A percentile compares a stretch with the other conserved stretches of the same genome.
These are phyloP conservation scores for Bauhinia variegata DNA, from an alignment of 306 rosid species.

Conservation along the genomic window DNA sequence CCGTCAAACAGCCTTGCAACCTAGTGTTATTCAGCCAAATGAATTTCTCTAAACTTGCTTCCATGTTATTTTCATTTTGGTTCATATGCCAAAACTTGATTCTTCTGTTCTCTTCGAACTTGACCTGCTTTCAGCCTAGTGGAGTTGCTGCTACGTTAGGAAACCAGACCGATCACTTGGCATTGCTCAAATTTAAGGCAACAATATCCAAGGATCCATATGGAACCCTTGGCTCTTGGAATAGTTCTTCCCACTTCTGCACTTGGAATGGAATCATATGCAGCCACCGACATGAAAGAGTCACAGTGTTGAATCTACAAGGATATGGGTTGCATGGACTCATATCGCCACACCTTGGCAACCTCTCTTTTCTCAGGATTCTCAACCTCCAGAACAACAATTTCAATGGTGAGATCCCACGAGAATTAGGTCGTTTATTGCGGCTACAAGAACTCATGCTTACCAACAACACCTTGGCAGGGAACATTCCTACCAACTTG, in stretches of 20 bases:
- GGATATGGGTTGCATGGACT: background rate
- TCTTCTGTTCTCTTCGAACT: no score
- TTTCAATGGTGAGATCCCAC: background rate
- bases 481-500: slow-evolving; percentile 12
- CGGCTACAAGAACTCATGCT: background rate
- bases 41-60: background rate
- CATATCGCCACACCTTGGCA: background rate
- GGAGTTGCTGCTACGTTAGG: background rate
- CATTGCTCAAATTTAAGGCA: slow-evolving; percentile 31
- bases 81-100: background rate
- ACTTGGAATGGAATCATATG: background rate
- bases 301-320: background rate
- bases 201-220: background rate
- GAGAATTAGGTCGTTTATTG: background rate
- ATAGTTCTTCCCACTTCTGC: slow-evolving; percentile 29
- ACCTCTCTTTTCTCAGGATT: background rate
- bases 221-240: slow-evolving; percentile 21
- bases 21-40: slow-evolving; percentile 30
- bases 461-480: slow-evolving; percentile 1
- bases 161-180: slow-evolving; percentile 11
- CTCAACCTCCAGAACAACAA: background rate
- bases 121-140: no score
- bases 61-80: background rate
- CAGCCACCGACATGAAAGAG: slow-evolving; percentile 17
- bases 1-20: no score